Percentiles rank a stretch among this genome's conserved stretches.
phyloP scores from a whole-genome alignment of 2,329 filamentous ascomycete species.

The Colletotrichum lindemuthianum region DNA sequence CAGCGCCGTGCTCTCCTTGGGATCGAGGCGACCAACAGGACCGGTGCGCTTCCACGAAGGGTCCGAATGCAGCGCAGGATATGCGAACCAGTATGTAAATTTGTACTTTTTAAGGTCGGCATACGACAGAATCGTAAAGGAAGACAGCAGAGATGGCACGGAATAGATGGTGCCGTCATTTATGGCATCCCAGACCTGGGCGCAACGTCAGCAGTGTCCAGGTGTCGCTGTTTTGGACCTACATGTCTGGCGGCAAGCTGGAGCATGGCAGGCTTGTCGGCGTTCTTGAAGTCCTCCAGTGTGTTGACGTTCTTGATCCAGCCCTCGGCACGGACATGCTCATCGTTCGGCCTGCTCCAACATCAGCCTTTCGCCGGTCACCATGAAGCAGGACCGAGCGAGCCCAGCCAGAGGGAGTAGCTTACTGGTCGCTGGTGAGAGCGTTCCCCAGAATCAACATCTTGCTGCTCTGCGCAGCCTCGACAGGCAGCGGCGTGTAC shows the following conservation, averaged over 20 bases:
- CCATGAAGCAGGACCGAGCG: constrained; percentile 11
- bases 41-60: constrained; percentile 78
- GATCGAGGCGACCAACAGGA: constrained; percentile 64
- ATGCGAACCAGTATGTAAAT: constrained; percentile 98
- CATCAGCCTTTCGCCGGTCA: constrained; percentile 43
- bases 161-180: constrained; percentile 96
- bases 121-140: constrained; percentile 89
- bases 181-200: constrained; percentile 95
- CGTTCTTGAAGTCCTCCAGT: constrained; percentile 88
- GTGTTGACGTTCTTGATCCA: constrained; percentile 98
- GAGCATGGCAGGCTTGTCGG: constrained; percentile 82
- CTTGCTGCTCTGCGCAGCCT: constrained; percentile 80
- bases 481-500: constrained; percentile 84
- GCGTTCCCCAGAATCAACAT: constrained; percentile 93
- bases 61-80: constrained; percentile 90
- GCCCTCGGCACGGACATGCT: constrained; percentile 85
- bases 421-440: constrained; percentile 84
- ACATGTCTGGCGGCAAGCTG: constrained; percentile 83
- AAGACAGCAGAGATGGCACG: constrained; percentile 88
- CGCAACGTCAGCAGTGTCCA: background rate
- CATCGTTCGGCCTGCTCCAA: constrained; percentile 68
- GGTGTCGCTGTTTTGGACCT: constrained; percentile 41
- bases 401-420: constrained; percentile 37
- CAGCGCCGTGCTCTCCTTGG: constrained; percentile 79
- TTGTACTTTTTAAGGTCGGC: constrained; percentile 97